Evolutionary conservation across 441 rosid genomes (phyloP).

Genomic region (Biscutella laevigata): DNA sequence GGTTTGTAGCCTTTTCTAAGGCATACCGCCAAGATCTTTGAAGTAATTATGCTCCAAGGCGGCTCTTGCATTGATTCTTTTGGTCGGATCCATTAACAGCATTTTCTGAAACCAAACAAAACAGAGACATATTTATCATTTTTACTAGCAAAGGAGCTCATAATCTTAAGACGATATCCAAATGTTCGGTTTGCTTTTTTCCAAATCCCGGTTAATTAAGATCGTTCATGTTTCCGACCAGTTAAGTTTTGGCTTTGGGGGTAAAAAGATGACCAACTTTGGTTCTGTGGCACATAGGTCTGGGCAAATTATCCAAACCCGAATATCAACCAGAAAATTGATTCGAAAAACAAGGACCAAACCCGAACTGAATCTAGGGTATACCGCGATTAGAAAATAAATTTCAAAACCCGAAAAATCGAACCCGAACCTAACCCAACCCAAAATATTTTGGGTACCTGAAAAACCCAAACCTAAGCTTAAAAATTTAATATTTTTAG

Average conservation of each 20-base stretch:
- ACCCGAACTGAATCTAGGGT: too few species aligned
- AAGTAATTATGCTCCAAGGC: constrained; percentile 92
- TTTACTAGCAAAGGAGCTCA: not conserved
- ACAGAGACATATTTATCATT: not conserved
- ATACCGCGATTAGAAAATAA: too few species aligned
- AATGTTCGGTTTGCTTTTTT: not conserved
- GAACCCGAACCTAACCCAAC: too few species aligned
- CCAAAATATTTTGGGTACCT: too few species aligned
- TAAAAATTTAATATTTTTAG: too few species aligned
- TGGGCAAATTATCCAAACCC: too few species aligned
- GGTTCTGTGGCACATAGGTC: not conserved
- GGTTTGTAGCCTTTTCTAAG: constrained; percentile 28
- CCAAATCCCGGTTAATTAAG: not conserved
- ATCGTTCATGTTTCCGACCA: not conserved
- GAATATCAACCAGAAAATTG: too few species aligned
- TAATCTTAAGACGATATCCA: not conserved
- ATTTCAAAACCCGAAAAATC: too few species aligned
- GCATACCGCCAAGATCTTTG: constrained; percentile 69
- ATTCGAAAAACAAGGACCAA: too few species aligned
- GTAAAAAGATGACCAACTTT: not conserved
- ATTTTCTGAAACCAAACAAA: constrained; percentile 57
- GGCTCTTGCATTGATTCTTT: constrained; percentile 78
- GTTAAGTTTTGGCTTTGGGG: not conserved
- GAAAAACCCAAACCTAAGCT: too few species aligned
- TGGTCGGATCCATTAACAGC: constrained; percentile 84